Conservation (phyloP, 768 basidiomycete species). For the Kwoniella mangroviensis region DNA sequence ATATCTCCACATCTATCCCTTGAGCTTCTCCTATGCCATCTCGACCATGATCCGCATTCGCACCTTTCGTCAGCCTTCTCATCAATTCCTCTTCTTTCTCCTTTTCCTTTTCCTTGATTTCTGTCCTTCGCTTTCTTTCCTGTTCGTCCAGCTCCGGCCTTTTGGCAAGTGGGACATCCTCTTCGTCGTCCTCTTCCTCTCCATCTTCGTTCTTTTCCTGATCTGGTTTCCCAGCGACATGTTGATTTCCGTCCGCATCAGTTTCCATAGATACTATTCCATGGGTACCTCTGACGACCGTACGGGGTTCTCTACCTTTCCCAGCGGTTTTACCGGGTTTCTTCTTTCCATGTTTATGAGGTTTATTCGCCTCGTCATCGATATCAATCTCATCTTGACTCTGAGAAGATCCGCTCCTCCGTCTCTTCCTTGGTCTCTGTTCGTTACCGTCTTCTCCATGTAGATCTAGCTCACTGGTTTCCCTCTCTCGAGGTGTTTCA, state of each 20-base stretch:
- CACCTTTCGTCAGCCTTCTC: conserved; percentile 73
- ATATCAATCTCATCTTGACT: conserved; percentile 17
- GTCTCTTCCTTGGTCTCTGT: conserved; percentile 16
- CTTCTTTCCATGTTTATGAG: conserved; percentile 40
- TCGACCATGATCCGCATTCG: conserved; percentile 67
- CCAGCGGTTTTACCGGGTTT: conserved; percentile 36
- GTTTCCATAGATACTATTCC: conserved; percentile 51
- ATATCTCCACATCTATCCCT: conserved; percentile 42
- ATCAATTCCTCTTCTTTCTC: conserved; percentile 50
- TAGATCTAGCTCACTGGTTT: background rate
- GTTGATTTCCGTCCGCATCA: conserved; percentile 67
- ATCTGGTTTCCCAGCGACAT: conserved; percentile 64
- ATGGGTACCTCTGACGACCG: conserved; percentile 43
- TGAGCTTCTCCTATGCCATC: conserved; percentile 23
- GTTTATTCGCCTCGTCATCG: conserved; percentile 21
- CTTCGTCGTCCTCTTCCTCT: conserved; percentile 62
- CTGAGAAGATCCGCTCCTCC: conserved; percentile 14
- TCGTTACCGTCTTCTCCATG: conserved; percentile 12
- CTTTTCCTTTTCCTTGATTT: conserved; percentile 49
- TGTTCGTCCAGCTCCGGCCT: conserved; percentile 48
- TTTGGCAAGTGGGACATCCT: conserved; percentile 64
- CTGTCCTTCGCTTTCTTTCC: conserved; percentile 43
- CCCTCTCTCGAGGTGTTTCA: conserved; percentile 19
- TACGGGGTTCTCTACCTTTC: conserved; percentile 43
- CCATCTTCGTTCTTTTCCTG: conserved; percentile 24